A percentile compares a stretch with the other conserved stretches of the same genome.
phyloP scores from a whole-genome alignment of 306 rosid species.

The Cucumis hystrix region DNA sequence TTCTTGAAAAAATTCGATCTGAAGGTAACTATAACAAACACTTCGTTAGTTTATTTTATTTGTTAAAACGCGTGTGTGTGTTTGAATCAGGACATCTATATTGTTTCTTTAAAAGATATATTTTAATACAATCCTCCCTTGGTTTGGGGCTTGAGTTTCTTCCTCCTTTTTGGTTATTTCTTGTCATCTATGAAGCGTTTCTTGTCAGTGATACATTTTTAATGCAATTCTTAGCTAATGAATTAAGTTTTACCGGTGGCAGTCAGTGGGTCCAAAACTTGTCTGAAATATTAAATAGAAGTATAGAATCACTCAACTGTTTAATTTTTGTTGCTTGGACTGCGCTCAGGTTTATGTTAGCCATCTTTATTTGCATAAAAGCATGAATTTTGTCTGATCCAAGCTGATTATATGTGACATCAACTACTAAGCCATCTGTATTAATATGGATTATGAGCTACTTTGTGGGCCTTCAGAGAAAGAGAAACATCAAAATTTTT shows the following conservation, averaged over 20 bases:
- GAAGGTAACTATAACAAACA: constrained; percentile 26
- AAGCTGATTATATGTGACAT: background rate
- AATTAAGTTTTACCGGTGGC: background rate
- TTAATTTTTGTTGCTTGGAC: background rate
- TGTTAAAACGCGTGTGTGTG: background rate
- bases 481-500: no score
- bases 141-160: background rate
- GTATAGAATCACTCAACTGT: background rate
- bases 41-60: background rate
- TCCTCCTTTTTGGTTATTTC: background rate
- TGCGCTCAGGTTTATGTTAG: background rate
- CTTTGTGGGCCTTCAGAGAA: no score
- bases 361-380: background rate
- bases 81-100: background rate
- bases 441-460: background rate
- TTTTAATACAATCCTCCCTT: background rate
- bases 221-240: background rate
- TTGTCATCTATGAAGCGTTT: background rate
- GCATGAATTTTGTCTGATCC: background rate
- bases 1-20: constrained; percentile 52
- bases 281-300: background rate
- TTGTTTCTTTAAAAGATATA: background rate
- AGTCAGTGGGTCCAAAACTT: background rate
- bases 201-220: background rate
- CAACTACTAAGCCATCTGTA: background rate